These are phyloP conservation scores for Talaromyces pinophilus DNA, from an alignment of 2,329 filamentous ascomycete species.

Conservation along the genomic window DNA sequence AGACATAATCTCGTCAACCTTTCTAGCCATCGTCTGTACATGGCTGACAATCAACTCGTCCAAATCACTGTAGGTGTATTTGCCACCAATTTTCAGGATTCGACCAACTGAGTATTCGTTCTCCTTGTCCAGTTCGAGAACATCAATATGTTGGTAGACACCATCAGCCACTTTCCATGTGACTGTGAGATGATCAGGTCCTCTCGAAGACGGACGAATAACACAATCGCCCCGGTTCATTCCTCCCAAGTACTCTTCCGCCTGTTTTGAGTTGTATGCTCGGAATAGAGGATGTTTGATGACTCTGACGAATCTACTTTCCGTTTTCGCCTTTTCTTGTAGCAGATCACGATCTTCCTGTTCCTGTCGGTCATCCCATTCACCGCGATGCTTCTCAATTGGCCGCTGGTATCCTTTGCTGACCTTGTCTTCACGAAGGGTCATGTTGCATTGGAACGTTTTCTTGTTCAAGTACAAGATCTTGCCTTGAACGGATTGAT, in stretches of 20 bases:
- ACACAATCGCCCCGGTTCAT: conserved; percentile 87
- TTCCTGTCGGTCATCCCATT: conserved; percentile 87
- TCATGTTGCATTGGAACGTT: conserved; percentile 78
- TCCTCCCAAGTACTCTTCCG: conserved; percentile 87
- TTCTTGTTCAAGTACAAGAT: conserved; percentile 85
- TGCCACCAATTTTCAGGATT: conserved; percentile 79
- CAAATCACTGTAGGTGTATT: conserved; percentile 90
- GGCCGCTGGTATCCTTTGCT: conserved; percentile 69
- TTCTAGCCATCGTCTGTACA: conserved; percentile 95
- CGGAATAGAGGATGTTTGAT: conserved; percentile 98
- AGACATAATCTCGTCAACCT: conserved; percentile 93
- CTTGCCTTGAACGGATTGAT: conserved; percentile 87
- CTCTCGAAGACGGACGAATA: conserved; percentile 92
- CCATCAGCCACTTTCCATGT: conserved; percentile 98
- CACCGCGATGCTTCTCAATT: conserved; percentile 71
- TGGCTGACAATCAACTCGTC: conserved; percentile 97
- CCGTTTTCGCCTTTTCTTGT: conserved; percentile 80
- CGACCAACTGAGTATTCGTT: conserved; percentile 93
- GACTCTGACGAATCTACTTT: conserved; percentile 84
- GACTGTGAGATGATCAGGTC: conserved; percentile 89
- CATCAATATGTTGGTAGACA: conserved; percentile 97
- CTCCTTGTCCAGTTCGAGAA: conserved; percentile 93
- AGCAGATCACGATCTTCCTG: conserved; percentile 77
- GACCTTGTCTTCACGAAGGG: conserved; percentile 78
- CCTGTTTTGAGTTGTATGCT: conserved; percentile 87